A percentile compares a stretch with the other conserved stretches of the same genome.
Evolutionary conservation across 345 rosid genomes (phyloP).

Genomic region (Rhizophora apiculata): DNA sequence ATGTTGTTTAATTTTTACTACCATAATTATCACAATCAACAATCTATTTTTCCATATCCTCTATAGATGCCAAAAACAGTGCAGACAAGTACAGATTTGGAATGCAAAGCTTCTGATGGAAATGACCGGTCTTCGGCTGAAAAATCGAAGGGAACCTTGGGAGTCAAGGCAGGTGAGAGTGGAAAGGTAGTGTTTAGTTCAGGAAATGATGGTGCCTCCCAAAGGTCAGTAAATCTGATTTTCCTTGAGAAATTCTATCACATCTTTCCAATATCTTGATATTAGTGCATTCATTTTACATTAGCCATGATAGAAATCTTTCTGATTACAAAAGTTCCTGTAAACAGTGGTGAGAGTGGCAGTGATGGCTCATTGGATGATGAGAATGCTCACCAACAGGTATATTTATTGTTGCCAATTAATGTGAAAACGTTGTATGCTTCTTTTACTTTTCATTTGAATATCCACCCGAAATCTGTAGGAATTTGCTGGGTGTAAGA

Average conservation of each 20-base stretch:
- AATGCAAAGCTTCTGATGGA: slow-evolving; percentile 42
- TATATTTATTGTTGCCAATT: slow-evolving; percentile 9
- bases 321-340: slow-evolving; percentile 21
- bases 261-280: background rate
- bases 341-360: slow-evolving; percentile 73
- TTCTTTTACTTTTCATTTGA: slow-evolving; percentile 1
- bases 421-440: background rate
- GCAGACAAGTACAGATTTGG: slow-evolving; percentile 44
- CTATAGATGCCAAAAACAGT: slow-evolving; percentile 52
- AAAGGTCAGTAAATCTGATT: slow-evolving; percentile 44
- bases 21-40: too few species aligned
- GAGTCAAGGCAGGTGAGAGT: slow-evolving; percentile 57
- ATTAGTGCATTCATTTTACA: background rate
- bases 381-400: slow-evolving; percentile 71
- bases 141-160: slow-evolving; percentile 57
- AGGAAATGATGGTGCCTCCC: slow-evolving; percentile 81
- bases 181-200: slow-evolving; percentile 73
- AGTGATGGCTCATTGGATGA: slow-evolving; percentile 90
- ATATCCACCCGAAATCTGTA: slow-evolving; percentile 19
- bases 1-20: background rate
- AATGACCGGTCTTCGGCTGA: slow-evolving; percentile 60
- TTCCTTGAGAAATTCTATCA: too few species aligned
- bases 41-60: background rate
- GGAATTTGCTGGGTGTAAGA: slow-evolving; percentile 56
- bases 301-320: background rate